Base-by-base conservation (phyloP, 352 stramenopile species). In the Globisporangium irregulare region DNA sequence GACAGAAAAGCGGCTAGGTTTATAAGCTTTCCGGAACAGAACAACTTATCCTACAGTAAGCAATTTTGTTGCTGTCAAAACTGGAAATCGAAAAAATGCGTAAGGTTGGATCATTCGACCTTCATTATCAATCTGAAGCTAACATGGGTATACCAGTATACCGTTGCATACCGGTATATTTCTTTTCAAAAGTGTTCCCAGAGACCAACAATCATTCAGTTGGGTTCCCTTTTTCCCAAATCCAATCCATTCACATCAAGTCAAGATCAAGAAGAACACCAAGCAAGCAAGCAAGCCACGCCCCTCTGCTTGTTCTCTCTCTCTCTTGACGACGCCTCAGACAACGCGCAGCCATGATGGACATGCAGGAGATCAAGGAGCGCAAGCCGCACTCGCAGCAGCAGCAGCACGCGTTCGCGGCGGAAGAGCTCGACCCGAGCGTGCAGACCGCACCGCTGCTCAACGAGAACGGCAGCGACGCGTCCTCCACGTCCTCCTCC, bases 311-410 rank as follows among this genome's bases (percentile, higher is more conserved):
- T 41, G 29, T 32, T 32, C 36, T 43, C 36, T 18, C 9, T 18
- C 36, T 43, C 36, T 50, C 15, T 18, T 22, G 41, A 50, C 41
- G 41, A 50, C 41, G 7, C 41, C 41, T 1, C 1, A 18, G 4
- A n/a, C 41, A 50, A 8, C 41, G 1, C 18, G 15, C 41, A 50
- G 41, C 41, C 41, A 50, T 87, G 79, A 87, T 86, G 81, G 64
- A 81, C 27, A 86, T 88, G 78, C 82, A 86, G 66, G 79, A 87
- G 48, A 68, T 87, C 62, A 86, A 78, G 64, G 74, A 76, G 70
- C 81, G 81, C 25, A 74, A 71, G 25, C 73, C 67, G 59, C 73
- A 68, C 50, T 50, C 10, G 10, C 41, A 66, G 24, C 41, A 66
- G 24, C 14, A 51, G 20, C 12, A 27, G 4, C 38, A 67, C 12